These are phyloP conservation scores for Populus hybrid DNA, from an alignment of 441 rosid genomes.

Conservation along the genomic window DNA sequence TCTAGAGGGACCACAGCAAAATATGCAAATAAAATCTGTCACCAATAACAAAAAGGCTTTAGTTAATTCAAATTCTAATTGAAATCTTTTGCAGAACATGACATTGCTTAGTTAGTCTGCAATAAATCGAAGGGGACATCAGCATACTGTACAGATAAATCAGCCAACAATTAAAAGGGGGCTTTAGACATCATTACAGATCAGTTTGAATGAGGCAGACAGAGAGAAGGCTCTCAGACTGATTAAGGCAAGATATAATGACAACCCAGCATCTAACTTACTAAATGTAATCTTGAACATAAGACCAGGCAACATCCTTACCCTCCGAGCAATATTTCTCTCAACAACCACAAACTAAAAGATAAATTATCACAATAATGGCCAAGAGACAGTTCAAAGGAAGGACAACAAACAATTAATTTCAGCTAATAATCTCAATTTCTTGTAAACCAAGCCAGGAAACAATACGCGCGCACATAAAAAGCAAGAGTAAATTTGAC, in stretches of 20 bases:
- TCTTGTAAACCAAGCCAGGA: too few species aligned
- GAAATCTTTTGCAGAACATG: slow-evolving; percentile 1
- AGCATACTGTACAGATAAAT: neutral
- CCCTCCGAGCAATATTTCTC: neutral
- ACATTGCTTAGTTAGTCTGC: slow-evolving; percentile 1
- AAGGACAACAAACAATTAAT: neutral
- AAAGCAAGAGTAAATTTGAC: slow-evolving; percentile 27
- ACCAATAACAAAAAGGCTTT: neutral
- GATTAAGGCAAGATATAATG: neutral
- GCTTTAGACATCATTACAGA: neutral
- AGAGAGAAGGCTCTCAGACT: neutral
- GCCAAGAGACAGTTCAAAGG: neutral
- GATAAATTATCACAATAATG: neutral
- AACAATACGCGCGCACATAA: neutral
- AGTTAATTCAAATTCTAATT: neutral
- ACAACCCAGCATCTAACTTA: neutral
- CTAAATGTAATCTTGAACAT: neutral
- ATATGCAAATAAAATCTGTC: neutral
- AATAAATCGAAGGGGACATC: neutral
- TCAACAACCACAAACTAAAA: neutral
- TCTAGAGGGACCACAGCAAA: neutral
- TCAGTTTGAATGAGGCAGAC: neutral
- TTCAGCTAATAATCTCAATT: neutral
- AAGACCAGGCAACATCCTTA: neutral
- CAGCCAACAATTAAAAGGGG: neutral